Conservation (phyloP, 164 flowering plant genomes). For the Buxus sempervirens region DNA sequence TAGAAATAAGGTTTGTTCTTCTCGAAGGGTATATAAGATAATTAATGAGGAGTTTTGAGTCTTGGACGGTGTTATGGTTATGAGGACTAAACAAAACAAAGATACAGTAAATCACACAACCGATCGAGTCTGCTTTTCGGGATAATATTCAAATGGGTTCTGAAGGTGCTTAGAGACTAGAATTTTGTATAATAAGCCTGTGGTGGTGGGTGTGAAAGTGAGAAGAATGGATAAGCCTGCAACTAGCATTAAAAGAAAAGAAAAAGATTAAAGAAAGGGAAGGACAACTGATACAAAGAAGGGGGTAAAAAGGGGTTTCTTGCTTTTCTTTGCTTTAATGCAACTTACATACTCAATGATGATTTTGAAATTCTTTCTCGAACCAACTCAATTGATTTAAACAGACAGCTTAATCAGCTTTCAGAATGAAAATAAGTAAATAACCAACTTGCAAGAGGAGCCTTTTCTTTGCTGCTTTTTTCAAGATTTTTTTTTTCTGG, state of each 20-base stretch:
- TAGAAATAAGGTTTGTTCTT: not conserved
- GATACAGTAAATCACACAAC: not conserved
- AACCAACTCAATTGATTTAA: not conserved
- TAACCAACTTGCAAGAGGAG: constrained; percentile 5
- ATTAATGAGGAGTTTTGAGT: constrained; percentile 6
- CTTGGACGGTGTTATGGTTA: constrained; percentile 15
- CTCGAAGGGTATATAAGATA: constrained; percentile 15
- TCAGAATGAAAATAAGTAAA: too few relatives aligned
- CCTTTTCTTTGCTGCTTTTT: too few relatives aligned
- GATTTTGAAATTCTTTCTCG: not conserved
- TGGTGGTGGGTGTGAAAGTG: not conserved
- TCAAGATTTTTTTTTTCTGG: too few relatives aligned
- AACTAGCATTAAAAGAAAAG: not conserved
- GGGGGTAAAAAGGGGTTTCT: too few relatives aligned
- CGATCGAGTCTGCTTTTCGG: not conserved
- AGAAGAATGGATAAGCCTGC: constrained; percentile 14
- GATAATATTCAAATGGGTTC: constrained; percentile 1
- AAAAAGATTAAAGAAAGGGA: constrained; percentile 2
- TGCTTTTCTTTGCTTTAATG: not conserved
- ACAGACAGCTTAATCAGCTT: constrained; percentile 17
- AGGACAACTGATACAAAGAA: too few relatives aligned
- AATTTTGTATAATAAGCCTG: not conserved
- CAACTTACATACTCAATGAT: not conserved
- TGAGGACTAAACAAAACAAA: constrained; percentile 5
- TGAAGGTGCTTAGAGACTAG: not conserved